Conservation (phyloP, 1,139 yeast genomes). For the Meyerozyma smithsonii region DNA sequence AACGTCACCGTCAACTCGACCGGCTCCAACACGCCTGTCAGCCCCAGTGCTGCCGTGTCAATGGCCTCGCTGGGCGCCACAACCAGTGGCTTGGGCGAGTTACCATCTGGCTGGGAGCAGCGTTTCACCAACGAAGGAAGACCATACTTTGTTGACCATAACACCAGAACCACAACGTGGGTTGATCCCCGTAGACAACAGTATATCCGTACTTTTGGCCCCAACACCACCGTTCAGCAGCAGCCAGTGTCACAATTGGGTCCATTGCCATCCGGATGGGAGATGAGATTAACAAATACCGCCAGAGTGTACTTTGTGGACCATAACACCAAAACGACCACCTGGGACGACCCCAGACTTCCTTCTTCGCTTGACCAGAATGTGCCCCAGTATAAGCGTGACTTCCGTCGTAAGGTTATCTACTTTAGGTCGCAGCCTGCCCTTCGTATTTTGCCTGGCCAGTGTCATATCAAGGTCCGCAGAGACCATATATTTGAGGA, state of each 20-base stretch:
- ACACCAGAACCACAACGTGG: conserved; percentile 98
- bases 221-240: conserved; percentile 86
- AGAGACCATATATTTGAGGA: conserved; percentile 96
- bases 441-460: conserved; percentile 93
- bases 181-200: conserved; percentile 99
- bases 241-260: conserved; percentile 99
- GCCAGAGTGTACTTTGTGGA: conserved; percentile 98
- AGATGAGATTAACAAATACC: conserved; percentile 97
- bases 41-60: conserved; percentile 70
- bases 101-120: conserved; percentile 99
- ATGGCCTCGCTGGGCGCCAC: conserved; percentile 90
- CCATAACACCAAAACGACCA: conserved; percentile 96
- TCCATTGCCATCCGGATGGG: conserved; percentile 99
- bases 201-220: conserved; percentile 92
- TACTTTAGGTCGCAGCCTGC: conserved; percentile 99
- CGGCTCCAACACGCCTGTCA: conserved; percentile 46
- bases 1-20: conserved; percentile 44
- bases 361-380: conserved; percentile 97
- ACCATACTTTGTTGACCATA: conserved; percentile 96
- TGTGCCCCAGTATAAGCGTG: conserved; percentile 99
- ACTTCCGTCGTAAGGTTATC: conserved; percentile 93
- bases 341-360: conserved; percentile 99
- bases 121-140: conserved; percentile 97
- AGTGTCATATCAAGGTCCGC: conserved; percentile 96
- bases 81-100: conserved; percentile 92